Conservation (phyloP, 331 rosid genomes). For the Prunus yedoensis region DNA sequence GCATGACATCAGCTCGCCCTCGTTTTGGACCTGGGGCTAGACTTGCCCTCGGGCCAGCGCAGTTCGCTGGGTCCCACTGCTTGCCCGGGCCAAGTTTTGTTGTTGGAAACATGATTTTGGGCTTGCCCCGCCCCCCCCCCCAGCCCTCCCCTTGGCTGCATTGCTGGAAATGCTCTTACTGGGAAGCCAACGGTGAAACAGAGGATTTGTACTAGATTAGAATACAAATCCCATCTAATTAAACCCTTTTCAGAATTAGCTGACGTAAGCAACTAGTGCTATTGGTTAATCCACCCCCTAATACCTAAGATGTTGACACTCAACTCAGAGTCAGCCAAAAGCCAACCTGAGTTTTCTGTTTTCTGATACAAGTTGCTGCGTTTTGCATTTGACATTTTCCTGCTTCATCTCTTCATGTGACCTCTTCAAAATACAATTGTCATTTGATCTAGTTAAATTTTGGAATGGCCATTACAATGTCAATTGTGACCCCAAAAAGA, state of each 20-base stretch:
- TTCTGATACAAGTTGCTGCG: not conserved
- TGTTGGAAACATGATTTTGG: too few species aligned
- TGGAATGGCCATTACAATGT: not conserved
- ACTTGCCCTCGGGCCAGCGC: too few species aligned
- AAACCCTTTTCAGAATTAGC: not conserved
- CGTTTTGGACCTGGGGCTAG: too few species aligned
- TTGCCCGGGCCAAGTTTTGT: too few species aligned
- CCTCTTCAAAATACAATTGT: not conserved
- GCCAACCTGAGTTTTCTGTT: slow-evolving; percentile 16
- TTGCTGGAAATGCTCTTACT: not conserved
- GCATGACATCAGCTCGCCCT: too few species aligned
- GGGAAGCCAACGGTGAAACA: not conserved
- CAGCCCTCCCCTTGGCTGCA: too few species aligned
- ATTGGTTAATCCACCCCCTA: not conserved
- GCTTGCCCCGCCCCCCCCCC: too few species aligned
- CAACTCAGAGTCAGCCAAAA: not conserved
- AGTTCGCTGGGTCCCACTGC: too few species aligned
- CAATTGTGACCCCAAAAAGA: not conserved
- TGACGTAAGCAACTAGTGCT: not conserved
- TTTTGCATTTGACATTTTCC: slow-evolving; percentile 2
- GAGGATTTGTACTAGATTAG: not conserved
- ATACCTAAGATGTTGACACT: not conserved
- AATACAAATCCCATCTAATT: not conserved
- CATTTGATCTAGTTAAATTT: not conserved
- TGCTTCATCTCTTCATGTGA: not conserved